Base-by-base conservation (phyloP, 805 yeast species). In the Suhomyces canberraensis region DNA sequence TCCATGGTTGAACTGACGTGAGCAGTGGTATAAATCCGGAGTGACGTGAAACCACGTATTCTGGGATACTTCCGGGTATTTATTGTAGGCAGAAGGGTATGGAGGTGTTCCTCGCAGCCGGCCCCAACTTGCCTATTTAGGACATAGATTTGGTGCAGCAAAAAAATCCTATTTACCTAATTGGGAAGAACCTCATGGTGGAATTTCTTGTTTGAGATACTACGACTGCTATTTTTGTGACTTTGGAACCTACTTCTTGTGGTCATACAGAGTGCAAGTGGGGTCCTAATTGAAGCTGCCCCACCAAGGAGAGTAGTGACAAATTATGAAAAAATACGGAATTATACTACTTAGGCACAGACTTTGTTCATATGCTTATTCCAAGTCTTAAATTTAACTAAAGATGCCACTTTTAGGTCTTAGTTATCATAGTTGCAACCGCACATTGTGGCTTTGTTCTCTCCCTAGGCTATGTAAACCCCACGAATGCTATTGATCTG, bases 111-210 rank as follows among this genome's bases (percentile, higher is more conserved):
- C 27, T 25, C 27, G 27, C 27, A 25, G 27, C 27, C 27, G n/a
- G 14, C 7, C 14, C 5, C 29, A 15, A 26, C 18, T 26, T 26
- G 14, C 29, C 29, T 11, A 11, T 13, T 26, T 26, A 26, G 29
- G 29, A 11, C 29, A 26, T 26, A 26, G 13, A 25, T 26, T 26
- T 13, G 29, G 29, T 26, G 29, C 29, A 26, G 29, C 17, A 26
- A 26, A 13, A 25, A 26, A 26, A 25, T 11, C 14, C 18, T 8
- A 16, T 15, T 26, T 26, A 4, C 29, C 29, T 26, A 26, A 26
- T 26, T 26, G 18, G 29, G 29, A 26, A 14, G 11, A 8, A 15
- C 6, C 13, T 25, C 5, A 15, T 15, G 11, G 7, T 6, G 7
- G 16, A 26, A 15, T 26, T 26, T 26, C 29, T 26, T 13, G 17